Evolutionary conservation across 2,329 filamentous ascomycete species (phyloP).

Genomic region (Alternaria metachromatica): DNA sequence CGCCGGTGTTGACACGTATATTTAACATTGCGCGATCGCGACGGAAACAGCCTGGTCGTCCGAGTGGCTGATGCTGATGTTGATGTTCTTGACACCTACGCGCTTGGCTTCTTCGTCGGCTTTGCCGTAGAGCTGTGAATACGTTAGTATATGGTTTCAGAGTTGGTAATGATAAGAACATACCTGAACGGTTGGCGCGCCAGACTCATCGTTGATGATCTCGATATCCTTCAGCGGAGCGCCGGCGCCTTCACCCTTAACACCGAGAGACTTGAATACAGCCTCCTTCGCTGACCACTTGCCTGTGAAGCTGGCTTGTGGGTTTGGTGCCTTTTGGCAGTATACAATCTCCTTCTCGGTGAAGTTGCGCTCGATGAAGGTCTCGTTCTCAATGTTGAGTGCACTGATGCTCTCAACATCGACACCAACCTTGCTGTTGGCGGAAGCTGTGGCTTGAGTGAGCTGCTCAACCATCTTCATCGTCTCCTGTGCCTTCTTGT

Average conservation of each 20-base stretch:
- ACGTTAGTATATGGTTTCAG: constrained; percentile 16
- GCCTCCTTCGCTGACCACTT: constrained; percentile 98
- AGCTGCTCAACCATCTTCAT: constrained; percentile 79
- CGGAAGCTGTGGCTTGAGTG: constrained; percentile 66
- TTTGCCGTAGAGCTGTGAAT: constrained; percentile 77
- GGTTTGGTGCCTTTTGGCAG: constrained; percentile 78
- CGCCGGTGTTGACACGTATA: neutral
- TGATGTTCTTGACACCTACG: constrained; percentile 86
- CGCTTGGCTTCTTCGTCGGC: constrained; percentile 83
- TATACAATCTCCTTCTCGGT: constrained; percentile 83
- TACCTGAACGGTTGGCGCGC: constrained; percentile 85
- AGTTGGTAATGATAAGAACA: constrained; percentile 49
- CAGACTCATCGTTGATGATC: constrained; percentile 79
- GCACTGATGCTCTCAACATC: constrained; percentile 89
- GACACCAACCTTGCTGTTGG: constrained; percentile 81
- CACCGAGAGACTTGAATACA: constrained; percentile 95
- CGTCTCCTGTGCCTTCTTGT: constrained; percentile 64
- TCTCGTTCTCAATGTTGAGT: constrained; percentile 92
- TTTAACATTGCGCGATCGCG: constrained; percentile 80
- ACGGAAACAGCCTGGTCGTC: constrained; percentile 94
- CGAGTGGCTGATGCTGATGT: constrained; percentile 93
- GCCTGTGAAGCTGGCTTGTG: constrained; percentile 90
- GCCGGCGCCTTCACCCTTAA: constrained; percentile 84
- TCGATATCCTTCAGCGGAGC: constrained; percentile 95
- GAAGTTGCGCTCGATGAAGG: constrained; percentile 94